A percentile compares a stretch with the other conserved stretches of the same genome.
Evolutionary conservation across 2,329 filamentous ascomycete genomes (phyloP).

Genomic region (Coniochaeta sp.): DNA sequence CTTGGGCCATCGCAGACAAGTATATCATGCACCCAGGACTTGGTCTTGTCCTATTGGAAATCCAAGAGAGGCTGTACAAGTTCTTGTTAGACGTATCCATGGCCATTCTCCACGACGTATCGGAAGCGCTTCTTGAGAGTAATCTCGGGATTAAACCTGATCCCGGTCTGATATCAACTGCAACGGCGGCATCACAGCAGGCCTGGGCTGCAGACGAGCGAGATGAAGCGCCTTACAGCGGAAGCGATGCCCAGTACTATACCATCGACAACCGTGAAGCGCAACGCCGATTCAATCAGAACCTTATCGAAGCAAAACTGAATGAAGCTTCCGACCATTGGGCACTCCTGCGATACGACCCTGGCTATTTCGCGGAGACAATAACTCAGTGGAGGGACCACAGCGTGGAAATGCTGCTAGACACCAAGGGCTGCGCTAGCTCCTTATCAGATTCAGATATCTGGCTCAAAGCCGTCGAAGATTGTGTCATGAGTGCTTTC

Average conservation of each 20-base stretch:
- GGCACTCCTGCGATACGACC: neutral
- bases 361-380: neutral
- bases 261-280: neutral
- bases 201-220: neutral
- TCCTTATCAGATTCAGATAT: neutral
- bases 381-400: neutral
- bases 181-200: neutral
- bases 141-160: neutral
- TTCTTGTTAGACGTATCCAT: neutral
- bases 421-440: neutral
- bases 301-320: neutral
- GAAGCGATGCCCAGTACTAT: neutral
- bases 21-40: neutral
- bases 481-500: neutral
- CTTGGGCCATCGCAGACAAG: neutral
- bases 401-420: neutral
- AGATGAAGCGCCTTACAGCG: neutral
- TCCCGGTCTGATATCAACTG: neutral
- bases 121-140: neutral
- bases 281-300: neutral
- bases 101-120: neutral
- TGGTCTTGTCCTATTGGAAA: neutral
- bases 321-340: neutral
- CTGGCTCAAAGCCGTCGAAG: neutral
- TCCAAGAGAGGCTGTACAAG: neutral